Base-by-base conservation (phyloP, 2,329 filamentous ascomycete species). In the Mariannaea sp. region DNA sequence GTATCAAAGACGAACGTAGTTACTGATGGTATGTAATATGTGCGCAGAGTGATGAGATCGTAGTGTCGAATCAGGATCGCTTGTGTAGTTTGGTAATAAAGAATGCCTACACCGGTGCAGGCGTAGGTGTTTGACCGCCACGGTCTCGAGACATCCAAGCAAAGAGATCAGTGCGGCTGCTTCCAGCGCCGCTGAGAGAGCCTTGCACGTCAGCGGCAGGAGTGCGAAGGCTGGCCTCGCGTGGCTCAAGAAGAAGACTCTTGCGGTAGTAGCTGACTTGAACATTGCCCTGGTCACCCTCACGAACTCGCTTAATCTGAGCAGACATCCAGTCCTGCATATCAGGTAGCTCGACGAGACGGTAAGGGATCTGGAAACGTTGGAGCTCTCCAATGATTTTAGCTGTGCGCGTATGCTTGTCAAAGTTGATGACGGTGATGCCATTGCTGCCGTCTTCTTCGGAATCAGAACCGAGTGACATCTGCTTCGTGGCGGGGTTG, bases 331-430 rank as follows among this genome's bases (percentile, higher is more conserved):
- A 99, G 19, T 93, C 87, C 70, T 97, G 93, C 70, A 99, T 81
- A 65, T 97, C 93, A 0, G 89, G 85, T 4, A 97, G 79, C 67
- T 94, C 88, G 2, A 82, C 82, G 14, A 99, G 81, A 6, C 88
- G 84, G 71, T 97, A 97, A 0, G 92, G 91, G 16, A 96, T 90
- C 73, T 99, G 94, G 77, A 97, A 97, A 14, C 92, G 87, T 71
- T 99, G 94, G 7, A 99, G 82, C 65, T 97, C 93, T 58, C 90
- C 90, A 65, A 99, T 96, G 68, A 97, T 95, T 73, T 92, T 94
- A 39, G 93, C 92, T 3, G 92, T 97, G 63, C 92, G 90, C 65
- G 86, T 89, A 70, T 97, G 92, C 75, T 97, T 97, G 78, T 97
- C 93, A 66, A 97, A 97, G 74, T 99, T 99, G 79, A 99, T 91